Base-by-base conservation (phyloP, 352 stramenopile species). In the Peronospora belbahrii region DNA sequence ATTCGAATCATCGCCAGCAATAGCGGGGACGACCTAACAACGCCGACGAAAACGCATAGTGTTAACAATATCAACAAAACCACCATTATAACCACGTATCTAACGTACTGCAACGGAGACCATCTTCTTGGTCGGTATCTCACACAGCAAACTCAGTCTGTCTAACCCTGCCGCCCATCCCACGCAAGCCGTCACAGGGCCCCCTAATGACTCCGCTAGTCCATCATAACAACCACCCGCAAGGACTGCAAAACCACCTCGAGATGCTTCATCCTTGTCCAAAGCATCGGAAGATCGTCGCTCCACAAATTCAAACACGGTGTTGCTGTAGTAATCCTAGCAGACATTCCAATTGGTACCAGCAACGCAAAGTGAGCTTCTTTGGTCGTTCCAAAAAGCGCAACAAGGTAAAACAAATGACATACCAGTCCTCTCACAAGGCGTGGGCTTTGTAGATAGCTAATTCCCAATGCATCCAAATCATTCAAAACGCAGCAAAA, bases 241-340 rank as follows among this genome's bases (percentile, higher is more conserved):
- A 6, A 94, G 64, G 6, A 92, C 78, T 14, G 83, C 81, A 44
- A 93, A 86, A 8, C 80, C 80, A 23, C 65, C 60, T 19, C 46
- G 42, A 23, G 41, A 43, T 13, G 58, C 42, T 27, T 67, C 39
- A 6, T 59, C 34, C 2, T 46, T 33, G 7, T 59, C 34, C 0
- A 20, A 28, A 18, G 23, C 22, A 25, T 31, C 33, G 9, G 37
- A 41, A 31, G 22, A 42, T 31, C 51, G 32, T 17, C 55, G 64
- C 55, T 94, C 83, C 10, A 94, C 62, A 61, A 94, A 93, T 53
- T 94, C 83, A 40, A 94, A 94, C 2, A 94, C 81, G 1, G 83
- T 94, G 56, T 93, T 70, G 49, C 81, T 92, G 59, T 94, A 94
- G 59, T 94, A 94, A 48, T 94, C 83, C 83, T 94, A 36, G 2